Percentiles rank a stretch among this genome's conserved stretches.
Conservation (phyloP, 129 eudicot species). For the Logfia minima region DNA sequence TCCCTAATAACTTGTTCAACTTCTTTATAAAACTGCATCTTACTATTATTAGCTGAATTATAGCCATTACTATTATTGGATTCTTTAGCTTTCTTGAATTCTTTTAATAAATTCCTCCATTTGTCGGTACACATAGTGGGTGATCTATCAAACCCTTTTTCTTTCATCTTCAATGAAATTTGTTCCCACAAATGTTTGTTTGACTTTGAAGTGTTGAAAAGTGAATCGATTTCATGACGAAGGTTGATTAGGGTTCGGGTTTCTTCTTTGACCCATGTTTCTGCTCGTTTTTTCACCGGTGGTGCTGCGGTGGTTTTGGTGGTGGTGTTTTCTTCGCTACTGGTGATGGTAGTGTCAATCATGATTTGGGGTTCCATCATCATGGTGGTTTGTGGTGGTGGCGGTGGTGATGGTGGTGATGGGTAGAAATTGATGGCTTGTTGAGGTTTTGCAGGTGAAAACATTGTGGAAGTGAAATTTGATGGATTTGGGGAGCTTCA, state of each 20-base stretch:
- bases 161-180: slow-evolving; percentile 77
- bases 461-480: slow-evolving; percentile 32
- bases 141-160: slow-evolving; percentile 84
- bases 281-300: slow-evolving; percentile 58
- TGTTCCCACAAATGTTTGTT: slow-evolving; percentile 94
- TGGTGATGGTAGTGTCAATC: slow-evolving; percentile 21
- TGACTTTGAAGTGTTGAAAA: slow-evolving; percentile 85
- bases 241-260: slow-evolving; percentile 64
- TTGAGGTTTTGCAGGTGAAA: slow-evolving; percentile 44
- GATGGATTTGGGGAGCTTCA: not conserved
- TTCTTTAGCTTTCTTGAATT: slow-evolving; percentile 83
- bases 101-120: slow-evolving; percentile 94
- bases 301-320: slow-evolving; percentile 15
- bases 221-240: slow-evolving; percentile 67
- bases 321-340: slow-evolving; percentile 40
- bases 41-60: slow-evolving; percentile 39
- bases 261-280: slow-evolving; percentile 94
- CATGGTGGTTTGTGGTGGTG: slow-evolving; percentile 33
- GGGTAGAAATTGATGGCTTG: slow-evolving; percentile 44
- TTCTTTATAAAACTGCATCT: slow-evolving; percentile 87
- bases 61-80: slow-evolving; percentile 39
- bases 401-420: slow-evolving; percentile 34
- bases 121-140: slow-evolving; percentile 99
- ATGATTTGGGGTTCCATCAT: slow-evolving; percentile 32
- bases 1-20: slow-evolving; percentile 82